A percentile compares a stretch with the other conserved stretches of the same genome.
These are phyloP conservation scores for Neonectria faginata DNA, from an alignment of 2,329 filamentous ascomycete species.

Conservation along the genomic window DNA sequence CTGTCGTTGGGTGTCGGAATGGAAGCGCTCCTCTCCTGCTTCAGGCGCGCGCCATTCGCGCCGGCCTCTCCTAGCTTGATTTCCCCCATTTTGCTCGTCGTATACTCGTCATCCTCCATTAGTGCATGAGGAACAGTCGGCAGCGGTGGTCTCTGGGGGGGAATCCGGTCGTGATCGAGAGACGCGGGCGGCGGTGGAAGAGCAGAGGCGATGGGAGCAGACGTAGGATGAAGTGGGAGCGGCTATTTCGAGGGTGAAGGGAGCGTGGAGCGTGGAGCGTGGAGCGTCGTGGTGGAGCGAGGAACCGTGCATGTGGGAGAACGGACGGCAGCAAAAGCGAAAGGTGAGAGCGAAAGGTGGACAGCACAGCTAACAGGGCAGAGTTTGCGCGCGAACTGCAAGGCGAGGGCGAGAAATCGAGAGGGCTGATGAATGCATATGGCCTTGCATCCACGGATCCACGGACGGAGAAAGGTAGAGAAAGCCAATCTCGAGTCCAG, in stretches of 20 bases:
- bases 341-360: conserved; percentile 32
- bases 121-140: conserved; percentile 43
- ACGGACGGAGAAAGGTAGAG: conserved; percentile 27
- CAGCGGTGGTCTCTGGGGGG: conserved; percentile 24
- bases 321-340: conserved; percentile 16
- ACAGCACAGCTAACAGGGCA: conserved; percentile 15
- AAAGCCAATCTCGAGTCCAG: conserved; percentile 31
- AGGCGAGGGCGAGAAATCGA: conserved; percentile 12
- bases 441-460: conserved; percentile 30
- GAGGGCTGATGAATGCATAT: conserved; percentile 29
- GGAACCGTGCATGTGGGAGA: conserved; percentile 43
- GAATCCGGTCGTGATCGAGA: conserved; percentile 24
- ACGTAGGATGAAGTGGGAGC: conserved; percentile 36
- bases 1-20: conserved; percentile 52
- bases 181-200: conserved; percentile 24
- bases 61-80: conserved; percentile 58
- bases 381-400: conserved; percentile 3
- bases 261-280: conserved; percentile 41
- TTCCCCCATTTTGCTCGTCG: conserved; percentile 56
- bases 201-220: conserved; percentile 32
- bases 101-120: conserved; percentile 58
- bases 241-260: conserved; percentile 41
- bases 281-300: conserved; percentile 44
- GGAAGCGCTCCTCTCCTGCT: conserved; percentile 56
- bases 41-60: conserved; percentile 53